A percentile compares a stretch with the other conserved stretches of the same genome.
These are phyloP conservation scores for Xerocomus potaroensis DNA, from an alignment of 768 basidiomycete species.

Conservation along the genomic window DNA sequence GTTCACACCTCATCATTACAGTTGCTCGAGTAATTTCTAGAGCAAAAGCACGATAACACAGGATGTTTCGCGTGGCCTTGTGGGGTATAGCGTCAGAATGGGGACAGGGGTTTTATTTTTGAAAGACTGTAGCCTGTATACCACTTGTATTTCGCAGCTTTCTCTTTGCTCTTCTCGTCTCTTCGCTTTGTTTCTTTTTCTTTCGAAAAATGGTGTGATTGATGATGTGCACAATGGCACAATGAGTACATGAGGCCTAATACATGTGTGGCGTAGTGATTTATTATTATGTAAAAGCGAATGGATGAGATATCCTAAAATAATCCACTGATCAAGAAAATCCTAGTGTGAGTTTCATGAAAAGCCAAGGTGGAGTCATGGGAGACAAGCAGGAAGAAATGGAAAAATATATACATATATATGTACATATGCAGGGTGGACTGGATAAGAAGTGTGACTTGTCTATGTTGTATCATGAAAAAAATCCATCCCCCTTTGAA, in stretches of 20 bases:
- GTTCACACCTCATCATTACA: too few relatives aligned
- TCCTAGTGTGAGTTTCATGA: conserved; percentile 1
- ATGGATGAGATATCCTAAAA: too few relatives aligned
- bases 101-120: not conserved
- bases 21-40: too few relatives aligned
- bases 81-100: not conserved
- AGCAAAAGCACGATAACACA: too few relatives aligned
- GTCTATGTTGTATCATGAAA: not conserved
- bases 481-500: not conserved
- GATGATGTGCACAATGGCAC: not conserved
- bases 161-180: not conserved
- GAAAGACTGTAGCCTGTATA: not conserved
- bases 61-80: too few relatives aligned
- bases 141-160: not conserved
- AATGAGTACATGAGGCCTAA: too few relatives aligned
- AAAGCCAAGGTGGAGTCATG: too few relatives aligned
- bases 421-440: not conserved
- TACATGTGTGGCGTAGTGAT: too few relatives aligned
- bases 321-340: not conserved
- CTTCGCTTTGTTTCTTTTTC: not conserved
- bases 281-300: too few relatives aligned
- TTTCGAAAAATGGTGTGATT: too few relatives aligned
- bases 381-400: not conserved
- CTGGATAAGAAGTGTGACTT: too few relatives aligned
- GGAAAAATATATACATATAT: not conserved